A percentile compares a stretch with the other conserved stretches of the same genome.
phyloP scores from a whole-genome alignment of 2,329 filamentous ascomycete genomes.

The Calonectria multiphialidica region DNA sequence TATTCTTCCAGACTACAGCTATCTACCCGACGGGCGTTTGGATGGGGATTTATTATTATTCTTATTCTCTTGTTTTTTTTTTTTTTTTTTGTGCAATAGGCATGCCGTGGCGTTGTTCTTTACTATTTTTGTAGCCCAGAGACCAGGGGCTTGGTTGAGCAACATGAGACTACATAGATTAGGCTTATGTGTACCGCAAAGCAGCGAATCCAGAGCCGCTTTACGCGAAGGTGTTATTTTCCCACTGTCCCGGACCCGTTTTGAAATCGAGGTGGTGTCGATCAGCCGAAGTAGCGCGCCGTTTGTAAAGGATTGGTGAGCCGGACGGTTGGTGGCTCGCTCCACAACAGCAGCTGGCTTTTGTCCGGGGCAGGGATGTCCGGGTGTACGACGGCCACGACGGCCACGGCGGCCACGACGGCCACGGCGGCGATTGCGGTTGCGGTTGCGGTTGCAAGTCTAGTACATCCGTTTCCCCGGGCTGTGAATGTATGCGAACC shows the following conservation, averaged over 20 bases:
- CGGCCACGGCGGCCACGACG: too few species aligned
- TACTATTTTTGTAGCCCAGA: background rate
- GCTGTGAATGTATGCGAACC: too few species aligned
- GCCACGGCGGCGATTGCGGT: too few species aligned
- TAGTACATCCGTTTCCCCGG: background rate
- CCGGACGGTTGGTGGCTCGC: background rate
- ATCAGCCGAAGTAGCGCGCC: constrained; percentile 1
- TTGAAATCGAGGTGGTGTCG: background rate
- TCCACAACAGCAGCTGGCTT: background rate
- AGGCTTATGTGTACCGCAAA: background rate
- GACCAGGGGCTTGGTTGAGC: background rate
- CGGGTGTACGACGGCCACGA: too few species aligned
- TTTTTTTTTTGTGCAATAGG: constrained; percentile 1
- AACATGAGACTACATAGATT: background rate
- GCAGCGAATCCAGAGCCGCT: constrained; percentile 1
- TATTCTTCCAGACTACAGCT: background rate
- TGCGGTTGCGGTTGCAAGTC: background rate
- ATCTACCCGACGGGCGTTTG: background rate
- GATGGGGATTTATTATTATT: background rate
- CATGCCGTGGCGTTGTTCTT: constrained; percentile 14
- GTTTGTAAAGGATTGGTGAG: background rate
- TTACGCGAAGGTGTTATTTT: background rate
- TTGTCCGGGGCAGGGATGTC: background rate
- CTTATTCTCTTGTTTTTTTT: background rate
- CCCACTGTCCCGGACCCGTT: background rate